Evolutionary conservation across 768 basidiomycete species (phyloP).

Genomic region (Hericium coralloides): DNA sequence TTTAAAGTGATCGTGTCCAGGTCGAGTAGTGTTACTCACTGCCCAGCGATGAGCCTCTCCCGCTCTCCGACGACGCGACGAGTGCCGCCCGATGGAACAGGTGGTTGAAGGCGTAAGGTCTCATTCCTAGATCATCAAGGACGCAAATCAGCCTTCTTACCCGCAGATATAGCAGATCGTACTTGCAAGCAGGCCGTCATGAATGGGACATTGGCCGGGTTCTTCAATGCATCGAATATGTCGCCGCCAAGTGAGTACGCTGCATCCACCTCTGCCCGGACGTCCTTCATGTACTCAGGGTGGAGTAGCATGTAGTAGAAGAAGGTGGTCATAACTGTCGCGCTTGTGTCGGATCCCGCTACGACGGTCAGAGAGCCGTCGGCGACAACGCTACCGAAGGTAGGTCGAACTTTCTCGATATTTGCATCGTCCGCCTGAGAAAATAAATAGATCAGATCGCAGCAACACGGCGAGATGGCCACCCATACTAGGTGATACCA

Average conservation of each 20-base stretch:
- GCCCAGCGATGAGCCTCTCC: neutral
- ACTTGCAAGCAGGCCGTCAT: neutral
- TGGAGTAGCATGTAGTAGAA: neutral
- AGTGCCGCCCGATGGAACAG: neutral
- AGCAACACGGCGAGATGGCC: neutral
- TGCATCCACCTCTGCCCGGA: neutral
- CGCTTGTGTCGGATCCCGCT: conserved; percentile 1
- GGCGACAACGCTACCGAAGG: neutral
- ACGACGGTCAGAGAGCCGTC: neutral
- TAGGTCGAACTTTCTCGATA: neutral
- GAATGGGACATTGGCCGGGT: neutral
- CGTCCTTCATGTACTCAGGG: neutral
- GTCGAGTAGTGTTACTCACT: neutral
- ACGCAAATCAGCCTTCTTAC: neutral
- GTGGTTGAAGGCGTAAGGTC: neutral
- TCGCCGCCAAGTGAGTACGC: neutral
- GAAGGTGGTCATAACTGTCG: neutral
- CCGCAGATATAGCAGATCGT: neutral
- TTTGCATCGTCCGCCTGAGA: too few species aligned
- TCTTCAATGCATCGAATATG: neutral
- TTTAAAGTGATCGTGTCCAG: neutral
- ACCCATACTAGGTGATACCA: conserved; percentile 30
- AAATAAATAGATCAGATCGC: too few species aligned
- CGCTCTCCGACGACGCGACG: neutral
- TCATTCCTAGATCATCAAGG: neutral